Evolutionary conservation across 1,139 yeast species (phyloP), one percentile per base, ranked within the genome.

Genomic region (Debaryomycetaceae sp.): DNA sequence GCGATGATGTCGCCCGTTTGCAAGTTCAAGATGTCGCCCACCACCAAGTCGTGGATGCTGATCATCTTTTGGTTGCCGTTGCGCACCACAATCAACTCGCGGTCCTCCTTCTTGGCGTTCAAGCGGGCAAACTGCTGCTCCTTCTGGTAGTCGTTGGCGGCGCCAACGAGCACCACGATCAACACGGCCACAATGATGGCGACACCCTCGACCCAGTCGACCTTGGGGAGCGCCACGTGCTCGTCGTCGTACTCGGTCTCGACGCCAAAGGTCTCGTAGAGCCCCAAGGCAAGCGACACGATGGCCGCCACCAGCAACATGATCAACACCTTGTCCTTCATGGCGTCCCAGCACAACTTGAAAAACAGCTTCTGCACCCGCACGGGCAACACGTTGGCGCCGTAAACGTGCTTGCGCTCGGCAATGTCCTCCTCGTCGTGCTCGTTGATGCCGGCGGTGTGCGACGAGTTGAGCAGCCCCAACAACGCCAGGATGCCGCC

Each of bases 141-240:
- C 54, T 93, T 93, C 53, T 91, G 96, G 65, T 84, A 93, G 58
- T 93, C 98, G 56, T 93, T 93, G 13, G 77, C 83, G 2, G 96
- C 94, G 30, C 96, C 95, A 10, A 93, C 98, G 3, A 85, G 44
- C 4, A 93, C 95, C 24, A 93, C 97, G 39, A 93, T 91, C 7
- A 78, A 49, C 18, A 93, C 84, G 12, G 99, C 99, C 13, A 83
- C 84, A 44, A 93, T 73, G 51, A 93, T 93, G 25, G 98, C 98
- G 25, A 89, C 95, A 43, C 99, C 99, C 63, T 91, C 99, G 29
- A 93, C 96, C 96, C 96, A 88, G 51, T 88, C 95, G 17, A 89
- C 91, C 45, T 77, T 75, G 12, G 96, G 96, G 34, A 79, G 52
- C 13, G 75, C 64, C 16, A 74, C 65, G 16, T 95, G 94, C 43